Evolutionary conservation across 2,329 filamentous ascomycete genomes (phyloP), one percentile per base, ranked within the genome.

Genomic region (Neospermospora avenae): DNA sequence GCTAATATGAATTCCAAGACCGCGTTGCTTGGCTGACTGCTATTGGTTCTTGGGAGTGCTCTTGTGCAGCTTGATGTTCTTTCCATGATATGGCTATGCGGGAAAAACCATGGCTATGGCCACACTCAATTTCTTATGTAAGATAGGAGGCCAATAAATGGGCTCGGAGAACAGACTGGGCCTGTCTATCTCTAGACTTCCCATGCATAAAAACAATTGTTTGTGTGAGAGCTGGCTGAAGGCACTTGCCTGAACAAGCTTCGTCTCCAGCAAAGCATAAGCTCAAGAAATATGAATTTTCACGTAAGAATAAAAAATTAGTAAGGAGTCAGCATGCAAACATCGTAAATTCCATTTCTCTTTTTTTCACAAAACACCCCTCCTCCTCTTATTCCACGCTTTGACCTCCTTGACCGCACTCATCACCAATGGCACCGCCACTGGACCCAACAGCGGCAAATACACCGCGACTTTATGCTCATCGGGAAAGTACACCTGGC

Each of bases 401-500:
- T 86, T 91, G 18, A 95, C 51, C 78, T 98, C 93, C 69, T 93
- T 96, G 46, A 96, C 67, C 28, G 91, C 77, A 3, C 89, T 89
- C 83, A 97, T 90, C 6, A 97, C 74, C 53, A 99, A 77, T 39
- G 95, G 95, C 13, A 98, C 93, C 4, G 90, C 92, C 42, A 98
- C 86, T 0, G 95, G 95, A 0, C 95, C 95, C 42, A 99, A 77
- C 11, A 99, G 77, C 1, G 95, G 95, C 68, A 99, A 76, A 73
- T 99, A 99, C 0, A 99, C 95, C 0, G 95, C 95, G 24, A 99
- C 85, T 75, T 98, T 99, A 75, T 99, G 95, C 77, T 99, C 95
- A 71, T 99, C 95, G 0, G 95, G 95, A 74, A 99, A 99, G 75
- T 98, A 99, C 2, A 98, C 87, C 77, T 98, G 95, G 0, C 93